Percentiles rank a stretch among this genome's conserved stretches.
These are phyloP conservation scores for Sugiyamaella mastotermitis DNA, from an alignment of 805 yeast genomes.

Conservation along the genomic window DNA sequence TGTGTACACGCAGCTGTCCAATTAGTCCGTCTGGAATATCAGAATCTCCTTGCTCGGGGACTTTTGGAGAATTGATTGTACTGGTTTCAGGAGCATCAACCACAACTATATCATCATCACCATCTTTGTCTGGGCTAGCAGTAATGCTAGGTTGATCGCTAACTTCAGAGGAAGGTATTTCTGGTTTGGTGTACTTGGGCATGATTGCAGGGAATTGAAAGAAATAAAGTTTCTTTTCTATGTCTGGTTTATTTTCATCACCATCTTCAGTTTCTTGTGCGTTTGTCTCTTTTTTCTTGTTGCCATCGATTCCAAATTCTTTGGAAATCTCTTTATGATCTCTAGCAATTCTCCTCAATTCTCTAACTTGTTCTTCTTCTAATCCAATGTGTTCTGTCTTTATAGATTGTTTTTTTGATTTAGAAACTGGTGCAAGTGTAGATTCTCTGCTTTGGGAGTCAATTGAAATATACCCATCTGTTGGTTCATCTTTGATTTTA, in stretches of 20 bases:
- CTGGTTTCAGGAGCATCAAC: conserved; percentile 7
- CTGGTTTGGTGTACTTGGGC: conserved; percentile 32
- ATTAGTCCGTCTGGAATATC: conserved; percentile 47
- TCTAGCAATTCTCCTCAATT: conserved; percentile 11
- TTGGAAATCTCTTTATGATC: conserved; percentile 17
- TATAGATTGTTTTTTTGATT: not conserved
- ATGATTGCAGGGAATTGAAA: conserved; percentile 46
- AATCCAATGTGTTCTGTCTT: conserved; percentile 7
- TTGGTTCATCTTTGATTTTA: conserved; percentile 9
- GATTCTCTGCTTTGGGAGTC: conserved; percentile 1
- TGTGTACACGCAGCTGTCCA: conserved; percentile 71
- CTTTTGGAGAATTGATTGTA: not conserved
- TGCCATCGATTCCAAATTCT: conserved; percentile 15
- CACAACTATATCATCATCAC: conserved; percentile 12
- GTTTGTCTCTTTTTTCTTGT: conserved; percentile 8
- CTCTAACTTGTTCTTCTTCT: conserved; percentile 14
- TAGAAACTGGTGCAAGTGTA: not conserved
- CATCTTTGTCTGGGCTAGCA: conserved; percentile 17
- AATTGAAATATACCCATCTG: conserved; percentile 5
- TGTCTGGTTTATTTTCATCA: conserved; percentile 6
- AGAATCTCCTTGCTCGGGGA: conserved; percentile 5
- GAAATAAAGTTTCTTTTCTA: conserved; percentile 30
- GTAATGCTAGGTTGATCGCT: no score
- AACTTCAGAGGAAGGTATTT: conserved; percentile 3
- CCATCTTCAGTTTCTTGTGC: conserved; percentile 13